Base-by-base conservation (phyloP, 129 eudicot species). In the Arctium lappa region DNA sequence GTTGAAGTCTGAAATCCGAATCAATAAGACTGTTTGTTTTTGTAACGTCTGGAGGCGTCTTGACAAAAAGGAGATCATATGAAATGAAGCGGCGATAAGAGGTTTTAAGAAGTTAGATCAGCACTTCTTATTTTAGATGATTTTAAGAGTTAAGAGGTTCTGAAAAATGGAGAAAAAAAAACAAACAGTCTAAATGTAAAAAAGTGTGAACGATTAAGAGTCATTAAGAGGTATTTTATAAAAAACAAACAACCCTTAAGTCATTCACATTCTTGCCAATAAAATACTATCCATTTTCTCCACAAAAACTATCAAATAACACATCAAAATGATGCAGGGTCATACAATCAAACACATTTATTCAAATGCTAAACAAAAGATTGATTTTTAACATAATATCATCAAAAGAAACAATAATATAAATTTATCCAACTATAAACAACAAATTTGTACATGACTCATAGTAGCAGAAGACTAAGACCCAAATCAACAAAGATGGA, bases 401-500 rank as follows among this genome's bases (percentile, higher is more conserved):
- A 50, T 2, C 63, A 50, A 50, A 15, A 50, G 12, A 2, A 50
- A 50, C 63, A 11, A 50, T 1, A 13, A 50, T 50, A 22, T 11
- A 50, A 50, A 50, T 13, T 53, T 22, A 53, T 53, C 70, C 18
- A 18, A 62, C 10, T 62, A 62, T 22, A 18, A 62, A 50, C 63
- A 50, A 9, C 18, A 11, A 75, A 44, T 8, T 69, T 27, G 85
- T 87, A 95, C 99, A 97, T 91, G 91, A 69, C 83, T 86, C 90
- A 90, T 79, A 32, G 92, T 74, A 18, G 93, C 90, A 69, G 81
- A 85, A 39, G 97, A 86, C 84, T 91, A 18, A 91, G 91, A 72
- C 99, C 97, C 93, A 95, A 90, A 84, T 91, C 97, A 82, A 84
- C 88, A 95, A 86, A 30, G 97, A 69, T 0, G 99, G 99, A 71